phyloP scores from a whole-genome alignment of 768 basidiomycete species.

The Amanita muscaria region DNA sequence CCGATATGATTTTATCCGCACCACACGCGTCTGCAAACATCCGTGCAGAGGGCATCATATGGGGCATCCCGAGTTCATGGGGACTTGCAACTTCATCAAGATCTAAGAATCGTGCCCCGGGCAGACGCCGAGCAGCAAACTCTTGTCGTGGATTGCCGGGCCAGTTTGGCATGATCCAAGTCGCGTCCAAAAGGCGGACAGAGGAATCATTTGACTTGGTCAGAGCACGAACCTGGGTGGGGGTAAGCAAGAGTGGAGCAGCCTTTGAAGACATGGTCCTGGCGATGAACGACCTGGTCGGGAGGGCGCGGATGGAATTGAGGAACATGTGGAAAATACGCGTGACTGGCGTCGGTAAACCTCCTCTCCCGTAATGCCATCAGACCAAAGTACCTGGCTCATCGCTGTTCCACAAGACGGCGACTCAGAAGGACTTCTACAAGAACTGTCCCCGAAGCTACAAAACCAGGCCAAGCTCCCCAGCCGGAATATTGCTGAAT shows the following conservation, averaged over 20 bases:
- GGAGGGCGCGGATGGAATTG: neutral
- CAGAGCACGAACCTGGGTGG: slow-evolving; percentile 35
- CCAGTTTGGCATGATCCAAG: slow-evolving; percentile 93
- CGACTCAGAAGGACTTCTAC: slow-evolving; percentile 66
- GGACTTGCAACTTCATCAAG: slow-evolving; percentile 70
- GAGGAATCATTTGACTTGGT: slow-evolving; percentile 22
- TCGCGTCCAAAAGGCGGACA: slow-evolving; percentile 59
- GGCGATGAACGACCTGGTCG: neutral
- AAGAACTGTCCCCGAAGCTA: slow-evolving; percentile 60
- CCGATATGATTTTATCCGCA: slow-evolving; percentile 29
- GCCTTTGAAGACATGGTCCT: slow-evolving; percentile 10
- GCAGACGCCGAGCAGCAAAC: slow-evolving; percentile 58
- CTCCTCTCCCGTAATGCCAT: slow-evolving; percentile 62
- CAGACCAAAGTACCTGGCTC: slow-evolving; percentile 94
- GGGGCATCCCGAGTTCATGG: slow-evolving; percentile 75
- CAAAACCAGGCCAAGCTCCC: slow-evolving; percentile 42
- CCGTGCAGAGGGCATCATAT: slow-evolving; percentile 81
- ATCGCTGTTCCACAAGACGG: slow-evolving; percentile 81
- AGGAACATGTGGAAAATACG: neutral
- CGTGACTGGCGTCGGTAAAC: too few species aligned
- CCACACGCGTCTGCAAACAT: slow-evolving; percentile 76
- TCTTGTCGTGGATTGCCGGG: slow-evolving; percentile 63
- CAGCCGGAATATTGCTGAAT: slow-evolving; percentile 46
- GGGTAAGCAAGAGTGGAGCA: slow-evolving; percentile 45
- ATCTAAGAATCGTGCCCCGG: slow-evolving; percentile 66